Evolutionary conservation across 257 asterid species (phyloP).

Genomic region (Voacanga thouarsii): DNA sequence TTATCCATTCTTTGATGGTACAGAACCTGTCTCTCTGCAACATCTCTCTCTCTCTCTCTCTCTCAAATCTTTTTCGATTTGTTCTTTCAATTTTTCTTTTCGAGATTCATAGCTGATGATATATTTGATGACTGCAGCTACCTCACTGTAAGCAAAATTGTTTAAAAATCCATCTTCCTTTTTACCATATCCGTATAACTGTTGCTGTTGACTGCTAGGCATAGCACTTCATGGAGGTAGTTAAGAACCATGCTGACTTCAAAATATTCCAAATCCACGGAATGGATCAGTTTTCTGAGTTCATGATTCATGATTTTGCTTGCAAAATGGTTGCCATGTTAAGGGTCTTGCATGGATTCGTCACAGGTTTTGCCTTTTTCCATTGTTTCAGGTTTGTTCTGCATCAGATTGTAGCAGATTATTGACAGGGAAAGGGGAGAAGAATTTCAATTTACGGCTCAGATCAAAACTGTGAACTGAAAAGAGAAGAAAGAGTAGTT

Average conservation of each 20-base stretch:
- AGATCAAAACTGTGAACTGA: not conserved
- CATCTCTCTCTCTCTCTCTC: constrained; percentile 18
- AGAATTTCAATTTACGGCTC: not conserved
- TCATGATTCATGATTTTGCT: not conserved
- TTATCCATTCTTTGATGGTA: constrained; percentile 29
- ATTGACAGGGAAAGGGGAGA: not conserved
- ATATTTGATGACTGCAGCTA: not conserved
- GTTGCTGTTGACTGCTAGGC: not conserved
- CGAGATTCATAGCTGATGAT: not conserved
- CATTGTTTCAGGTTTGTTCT: constrained; percentile 26
- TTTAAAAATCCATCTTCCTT: not conserved
- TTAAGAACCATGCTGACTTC: not conserved
- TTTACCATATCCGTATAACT: not conserved
- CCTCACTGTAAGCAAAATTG: not conserved
- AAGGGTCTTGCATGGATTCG: constrained; percentile 35
- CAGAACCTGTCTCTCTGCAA: constrained; percentile 24
- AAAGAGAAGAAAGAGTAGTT: not conserved
- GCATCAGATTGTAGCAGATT: constrained; percentile 16
- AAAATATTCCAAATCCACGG: not conserved
- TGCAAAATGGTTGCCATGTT: constrained; percentile 16
- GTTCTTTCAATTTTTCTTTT: not conserved
- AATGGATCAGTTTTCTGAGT: not conserved
- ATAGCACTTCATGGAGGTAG: not conserved
- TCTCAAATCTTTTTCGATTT: constrained; percentile 12
- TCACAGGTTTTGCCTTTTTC: constrained; percentile 16